These are phyloP conservation scores for Verbascum thapsus DNA, from an alignment of 257 asterid genomes.

Conservation along the genomic window DNA sequence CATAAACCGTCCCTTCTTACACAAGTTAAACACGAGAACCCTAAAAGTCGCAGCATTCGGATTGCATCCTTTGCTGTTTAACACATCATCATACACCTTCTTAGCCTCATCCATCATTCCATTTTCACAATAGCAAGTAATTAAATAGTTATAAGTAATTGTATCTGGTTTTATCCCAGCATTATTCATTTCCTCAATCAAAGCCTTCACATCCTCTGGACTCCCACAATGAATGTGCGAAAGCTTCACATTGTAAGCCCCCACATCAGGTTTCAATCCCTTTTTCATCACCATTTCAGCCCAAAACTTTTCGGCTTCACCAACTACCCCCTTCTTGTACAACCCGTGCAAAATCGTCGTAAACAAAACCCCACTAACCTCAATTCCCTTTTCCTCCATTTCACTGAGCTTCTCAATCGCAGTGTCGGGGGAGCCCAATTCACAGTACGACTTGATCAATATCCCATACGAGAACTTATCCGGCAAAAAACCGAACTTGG, in stretches of 20 bases:
- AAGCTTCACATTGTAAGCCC: conserved; percentile 67
- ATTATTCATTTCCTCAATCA: conserved; percentile 69
- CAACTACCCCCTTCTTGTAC: conserved; percentile 51
- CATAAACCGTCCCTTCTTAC: conserved; percentile 56
- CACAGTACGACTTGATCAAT: conserved; percentile 69
- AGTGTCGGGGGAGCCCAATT: conserved; percentile 52
- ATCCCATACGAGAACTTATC: conserved; percentile 69
- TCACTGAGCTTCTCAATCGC: conserved; percentile 58
- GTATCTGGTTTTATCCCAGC: conserved; percentile 61
- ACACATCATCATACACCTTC: conserved; percentile 53
- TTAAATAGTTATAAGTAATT: conserved; percentile 65
- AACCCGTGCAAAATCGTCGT: conserved; percentile 57
- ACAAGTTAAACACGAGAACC: conserved; percentile 58
- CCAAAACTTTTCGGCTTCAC: conserved; percentile 75
- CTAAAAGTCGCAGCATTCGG: conserved; percentile 75
- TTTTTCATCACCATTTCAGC: conserved; percentile 50
- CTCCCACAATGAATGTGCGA: conserved; percentile 43
- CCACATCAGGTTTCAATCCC: conserved; percentile 60
- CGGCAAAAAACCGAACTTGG: conserved; percentile 52
- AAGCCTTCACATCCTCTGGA: conserved; percentile 51
- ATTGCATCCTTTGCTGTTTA: conserved; percentile 49
- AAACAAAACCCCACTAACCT: conserved; percentile 40
- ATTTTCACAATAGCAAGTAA: conserved; percentile 60
- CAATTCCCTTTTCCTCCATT: conserved; percentile 62
- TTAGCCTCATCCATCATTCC: conserved; percentile 73